Percentiles rank a stretch among this genome's conserved stretches.
Conservation (phyloP, 352 stramenopile species). For the Elongisporangium prolatum region DNA sequence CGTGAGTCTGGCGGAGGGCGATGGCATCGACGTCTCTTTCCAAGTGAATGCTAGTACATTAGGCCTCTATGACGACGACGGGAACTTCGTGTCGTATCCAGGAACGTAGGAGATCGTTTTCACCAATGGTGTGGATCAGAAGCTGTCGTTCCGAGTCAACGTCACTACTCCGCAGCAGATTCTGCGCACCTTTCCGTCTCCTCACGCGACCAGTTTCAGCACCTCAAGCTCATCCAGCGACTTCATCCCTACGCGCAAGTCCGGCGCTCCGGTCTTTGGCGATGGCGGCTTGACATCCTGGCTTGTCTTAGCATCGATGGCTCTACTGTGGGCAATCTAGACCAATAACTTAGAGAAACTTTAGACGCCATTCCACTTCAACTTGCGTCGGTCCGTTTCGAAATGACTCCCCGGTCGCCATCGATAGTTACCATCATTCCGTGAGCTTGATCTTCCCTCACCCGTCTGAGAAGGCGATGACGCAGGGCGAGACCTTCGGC, state of each 20-base stretch:
- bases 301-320: not conserved
- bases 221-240: not conserved
- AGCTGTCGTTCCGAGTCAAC: not conserved
- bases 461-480: constrained; percentile 30
- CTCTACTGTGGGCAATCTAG: not conserved
- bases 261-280: not conserved
- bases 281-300: not conserved
- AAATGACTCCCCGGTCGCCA: not conserved
- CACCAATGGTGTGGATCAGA: not conserved
- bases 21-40: too few species aligned
- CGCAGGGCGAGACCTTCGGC: constrained; percentile 77
- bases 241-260: not conserved
- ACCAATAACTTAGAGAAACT: not conserved
- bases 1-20: too few species aligned
- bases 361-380: not conserved
- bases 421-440: not conserved
- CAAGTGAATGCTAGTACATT: too few species aligned
- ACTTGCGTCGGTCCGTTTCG: not conserved
- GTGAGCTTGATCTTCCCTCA: not conserved
- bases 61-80: too few species aligned
- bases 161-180: constrained; percentile 15
- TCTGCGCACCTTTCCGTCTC: constrained; percentile 10
- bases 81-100: too few species aligned
- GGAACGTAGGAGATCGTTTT: too few species aligned
- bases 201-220: not conserved